These are phyloP conservation scores for Selaginella moellendorffii DNA, from an alignment of 75 land plant genomes.

Conservation along the genomic window DNA sequence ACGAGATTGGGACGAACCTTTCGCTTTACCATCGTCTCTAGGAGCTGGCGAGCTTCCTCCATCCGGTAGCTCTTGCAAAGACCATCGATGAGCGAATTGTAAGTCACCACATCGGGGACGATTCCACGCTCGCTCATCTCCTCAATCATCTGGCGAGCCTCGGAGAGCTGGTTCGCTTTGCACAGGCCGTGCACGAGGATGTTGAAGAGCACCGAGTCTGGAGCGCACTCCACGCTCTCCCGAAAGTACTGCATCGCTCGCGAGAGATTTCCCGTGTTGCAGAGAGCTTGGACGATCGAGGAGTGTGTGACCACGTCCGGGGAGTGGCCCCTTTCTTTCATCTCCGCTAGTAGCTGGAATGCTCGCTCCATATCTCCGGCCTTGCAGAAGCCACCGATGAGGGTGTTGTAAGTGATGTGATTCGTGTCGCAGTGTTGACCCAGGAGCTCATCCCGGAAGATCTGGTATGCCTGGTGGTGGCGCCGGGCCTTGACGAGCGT, in stretches of 20 bases:
- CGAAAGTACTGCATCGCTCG: neutral
- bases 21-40: conserved; percentile 10
- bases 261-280: neutral
- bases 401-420: neutral
- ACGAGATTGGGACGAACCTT: conserved; percentile 9
- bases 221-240: neutral
- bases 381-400: neutral
- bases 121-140: neutral
- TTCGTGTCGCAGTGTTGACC: neutral
- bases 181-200: neutral
- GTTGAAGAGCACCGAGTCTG: neutral
- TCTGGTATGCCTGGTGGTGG: neutral
- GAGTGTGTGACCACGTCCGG: neutral
- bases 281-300: neutral
- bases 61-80: neutral
- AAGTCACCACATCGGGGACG: neutral
- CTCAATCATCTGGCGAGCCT: neutral
- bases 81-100: neutral
- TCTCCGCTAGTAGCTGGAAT: neutral
- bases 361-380: neutral
- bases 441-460: neutral
- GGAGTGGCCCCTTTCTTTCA: neutral
- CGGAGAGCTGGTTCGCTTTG: neutral
- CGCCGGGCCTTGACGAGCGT: neutral
- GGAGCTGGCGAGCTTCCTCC: neutral